Conservation (phyloP, 257 asterid species). For the Jasminum sambac region DNA sequence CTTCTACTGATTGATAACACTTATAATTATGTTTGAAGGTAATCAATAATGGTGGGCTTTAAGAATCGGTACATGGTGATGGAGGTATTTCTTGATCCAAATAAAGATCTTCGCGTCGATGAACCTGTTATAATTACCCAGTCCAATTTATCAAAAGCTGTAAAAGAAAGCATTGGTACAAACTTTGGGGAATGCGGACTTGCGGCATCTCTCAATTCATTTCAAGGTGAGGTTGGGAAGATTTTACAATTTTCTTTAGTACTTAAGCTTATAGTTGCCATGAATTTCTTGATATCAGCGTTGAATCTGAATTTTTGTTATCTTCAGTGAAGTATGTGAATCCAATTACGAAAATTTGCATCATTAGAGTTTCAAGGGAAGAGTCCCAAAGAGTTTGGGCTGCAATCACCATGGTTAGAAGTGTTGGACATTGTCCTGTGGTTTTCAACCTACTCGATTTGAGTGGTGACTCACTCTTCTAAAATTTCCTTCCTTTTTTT, state of each 20-base stretch:
- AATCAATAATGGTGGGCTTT: constrained; percentile 74
- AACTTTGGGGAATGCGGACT: constrained; percentile 93
- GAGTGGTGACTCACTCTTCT: constrained; percentile 55
- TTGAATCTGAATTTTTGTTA: background rate
- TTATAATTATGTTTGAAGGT: constrained; percentile 25
- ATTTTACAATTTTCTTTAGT: background rate
- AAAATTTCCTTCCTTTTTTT: background rate
- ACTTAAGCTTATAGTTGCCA: background rate
- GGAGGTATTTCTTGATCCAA: constrained; percentile 86
- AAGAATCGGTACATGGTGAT: constrained; percentile 82
- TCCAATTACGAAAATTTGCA: constrained; percentile 77
- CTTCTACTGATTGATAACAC: constrained; percentile 1
- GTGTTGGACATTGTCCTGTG: constrained; percentile 73
- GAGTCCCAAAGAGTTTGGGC: constrained; percentile 78
- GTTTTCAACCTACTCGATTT: constrained; percentile 77
- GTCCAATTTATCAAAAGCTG: constrained; percentile 56
- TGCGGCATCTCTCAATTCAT: constrained; percentile 67
- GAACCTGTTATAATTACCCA: constrained; percentile 81
- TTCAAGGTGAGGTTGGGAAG: constrained; percentile 53
- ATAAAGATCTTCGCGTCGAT: constrained; percentile 47
- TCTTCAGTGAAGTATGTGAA: constrained; percentile 83
- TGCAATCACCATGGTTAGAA: constrained; percentile 71
- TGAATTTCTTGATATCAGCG: background rate
- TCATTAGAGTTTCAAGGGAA: constrained; percentile 72
- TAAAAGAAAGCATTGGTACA: constrained; percentile 66